Base-by-base conservation (phyloP, 805 yeast species). In the Brettanomyces naardenensis region DNA sequence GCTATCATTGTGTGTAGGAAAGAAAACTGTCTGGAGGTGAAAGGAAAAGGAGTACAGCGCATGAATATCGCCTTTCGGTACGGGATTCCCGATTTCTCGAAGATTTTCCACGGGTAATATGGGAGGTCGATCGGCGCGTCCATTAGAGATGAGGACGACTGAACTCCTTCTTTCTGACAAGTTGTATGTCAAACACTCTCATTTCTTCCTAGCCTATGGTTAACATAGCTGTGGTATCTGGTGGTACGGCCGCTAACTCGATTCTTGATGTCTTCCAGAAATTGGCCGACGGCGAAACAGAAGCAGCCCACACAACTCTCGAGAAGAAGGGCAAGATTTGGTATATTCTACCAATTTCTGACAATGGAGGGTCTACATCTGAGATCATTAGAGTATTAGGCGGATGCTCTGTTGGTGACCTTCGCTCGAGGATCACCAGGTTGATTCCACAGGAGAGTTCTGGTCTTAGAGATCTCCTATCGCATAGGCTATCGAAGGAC, bases 391-490 rank as follows among this genome's bases (percentile, higher is more conserved):
- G 96, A 11, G 85, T 87, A 2, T 66, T 89, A 14, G 95, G 95
- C 2, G 97, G 97, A 0, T 95, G 95, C 3, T 96, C 97, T 0
- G 86, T 89, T 38, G 97, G 97, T 2, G 97, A 89, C 54, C 69
- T 89, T 3, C 64, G 97, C 35, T 85, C 95, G 0, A 59, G 97
- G 39, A 68, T 88, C 21, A 83, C 87, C 0, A 61, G 89, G 38
- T 60, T 89, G 41, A 80, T 86, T 26, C 81, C 87, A 1, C 71
- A 68, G 23, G 62, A 68, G 20, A 64, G 65, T 32, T 51, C 42
- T 11, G 52, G 53, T 0, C 44, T 71, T 26, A 54, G 66, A 14
- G 55, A 49, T 1, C 43, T 75, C 27, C 47, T 75, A 14, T 66
- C 71, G 6, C 67, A 68, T 48, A 52, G 94, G 36, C 61, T 83